Evolutionary conservation across 768 basidiomycete species (phyloP).

Genomic region (Chalciporus chontae): DNA sequence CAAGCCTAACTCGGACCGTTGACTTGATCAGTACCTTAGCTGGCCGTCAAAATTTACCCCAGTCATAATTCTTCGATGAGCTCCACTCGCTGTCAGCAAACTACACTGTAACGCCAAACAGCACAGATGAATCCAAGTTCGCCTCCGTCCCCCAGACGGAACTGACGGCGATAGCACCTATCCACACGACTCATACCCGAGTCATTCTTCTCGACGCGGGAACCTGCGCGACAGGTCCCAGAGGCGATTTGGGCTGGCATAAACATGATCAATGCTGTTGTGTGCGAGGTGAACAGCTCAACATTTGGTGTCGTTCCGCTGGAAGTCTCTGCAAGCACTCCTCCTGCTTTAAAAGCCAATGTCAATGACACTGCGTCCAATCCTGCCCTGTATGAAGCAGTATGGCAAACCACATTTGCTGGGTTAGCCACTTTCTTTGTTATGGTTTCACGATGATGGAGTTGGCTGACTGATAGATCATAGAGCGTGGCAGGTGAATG

Average conservation of each 20-base stretch:
- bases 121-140: neutral
- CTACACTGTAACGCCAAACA: neutral
- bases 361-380: too few species aligned
- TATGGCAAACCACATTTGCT: too few species aligned
- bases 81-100: neutral
- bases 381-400: too few species aligned
- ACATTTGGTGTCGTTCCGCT: too few species aligned
- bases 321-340: too few species aligned
- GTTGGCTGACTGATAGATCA: too few species aligned
- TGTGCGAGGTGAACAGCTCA: too few species aligned
- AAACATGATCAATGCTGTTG: neutral
- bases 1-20: too few species aligned
- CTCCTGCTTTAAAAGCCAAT: too few species aligned
- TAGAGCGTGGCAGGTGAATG: too few species aligned
- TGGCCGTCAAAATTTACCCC: neutral
- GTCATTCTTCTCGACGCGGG: neutral
- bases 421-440: too few species aligned
- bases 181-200: constrained; percentile 7
- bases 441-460: too few species aligned
- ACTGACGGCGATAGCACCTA: neutral
- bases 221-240: neutral
- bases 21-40: neutral
- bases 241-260: constrained; percentile 5
- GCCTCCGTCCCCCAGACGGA: neutral
- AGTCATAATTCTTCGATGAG: neutral